These are phyloP conservation scores for Isabelozyma heimii DNA, from an alignment of 805 yeast genomes.

Conservation along the genomic window DNA sequence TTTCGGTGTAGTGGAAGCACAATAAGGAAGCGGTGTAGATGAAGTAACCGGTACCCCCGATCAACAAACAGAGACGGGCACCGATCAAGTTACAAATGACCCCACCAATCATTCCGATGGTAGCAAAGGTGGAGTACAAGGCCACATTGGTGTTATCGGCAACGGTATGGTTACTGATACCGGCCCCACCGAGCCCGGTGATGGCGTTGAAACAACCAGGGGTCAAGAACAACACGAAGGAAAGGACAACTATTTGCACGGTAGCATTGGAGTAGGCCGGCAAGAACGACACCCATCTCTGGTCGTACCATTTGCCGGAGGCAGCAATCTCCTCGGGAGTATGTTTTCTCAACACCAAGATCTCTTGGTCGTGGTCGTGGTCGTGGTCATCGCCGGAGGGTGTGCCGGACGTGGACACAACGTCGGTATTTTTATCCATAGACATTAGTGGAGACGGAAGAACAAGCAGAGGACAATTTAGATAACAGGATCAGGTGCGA, in stretches of 20 bases:
- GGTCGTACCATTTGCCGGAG: constrained; percentile 42
- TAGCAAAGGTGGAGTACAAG: constrained; percentile 52
- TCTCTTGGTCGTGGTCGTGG: constrained; percentile 1
- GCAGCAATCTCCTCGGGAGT: constrained; percentile 28
- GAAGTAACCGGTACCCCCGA: constrained; percentile 57
- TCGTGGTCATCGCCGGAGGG: constrained; percentile 1
- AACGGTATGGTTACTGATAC: constrained; percentile 33
- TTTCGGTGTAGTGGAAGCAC: constrained; percentile 43
- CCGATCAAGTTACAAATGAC: constrained; percentile 52
- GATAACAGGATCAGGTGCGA: too few species aligned
- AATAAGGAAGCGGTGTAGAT: constrained; percentile 52
- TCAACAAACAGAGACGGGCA: constrained; percentile 38
- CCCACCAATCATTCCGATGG: constrained; percentile 58
- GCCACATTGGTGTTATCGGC: constrained; percentile 52
- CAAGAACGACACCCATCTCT: constrained; percentile 17
- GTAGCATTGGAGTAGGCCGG: constrained; percentile 38
- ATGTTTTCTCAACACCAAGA: constrained; percentile 20
- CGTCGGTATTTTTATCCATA: constrained; percentile 3
- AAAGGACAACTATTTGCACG: constrained; percentile 44
- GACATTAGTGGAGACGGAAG: background rate
- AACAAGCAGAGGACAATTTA: too few species aligned
- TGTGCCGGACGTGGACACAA: background rate
- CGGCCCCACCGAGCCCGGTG: constrained; percentile 49
- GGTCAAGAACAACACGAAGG: constrained; percentile 48
- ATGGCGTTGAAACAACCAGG: constrained; percentile 55